A percentile compares a stretch with the other conserved stretches of the same genome.
These are phyloP conservation scores for Scolecobasidium constrictum DNA, from an alignment of 2,329 filamentous ascomycete genomes.

Conservation along the genomic window DNA sequence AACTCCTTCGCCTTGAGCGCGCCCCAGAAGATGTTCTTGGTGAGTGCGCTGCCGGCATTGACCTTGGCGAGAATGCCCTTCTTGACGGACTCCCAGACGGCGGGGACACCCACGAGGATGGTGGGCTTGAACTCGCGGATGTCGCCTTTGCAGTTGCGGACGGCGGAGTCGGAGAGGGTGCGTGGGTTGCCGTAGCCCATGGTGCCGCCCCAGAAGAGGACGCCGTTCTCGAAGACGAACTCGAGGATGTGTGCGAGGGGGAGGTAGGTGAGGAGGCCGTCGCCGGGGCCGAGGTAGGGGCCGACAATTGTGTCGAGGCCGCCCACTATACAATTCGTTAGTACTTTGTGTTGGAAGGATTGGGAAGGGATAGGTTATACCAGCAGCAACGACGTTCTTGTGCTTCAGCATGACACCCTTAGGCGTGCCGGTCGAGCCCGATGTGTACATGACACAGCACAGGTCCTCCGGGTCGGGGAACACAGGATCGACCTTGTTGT, in stretches of 20 bases:
- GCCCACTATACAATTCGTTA: slow-evolving; percentile 41
- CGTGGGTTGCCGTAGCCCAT: slow-evolving; percentile 89
- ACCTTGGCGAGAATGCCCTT: slow-evolving; percentile 84
- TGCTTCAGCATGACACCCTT: slow-evolving; percentile 84
- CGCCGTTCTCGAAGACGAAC: slow-evolving; percentile 88
- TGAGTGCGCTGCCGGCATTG: slow-evolving; percentile 56
- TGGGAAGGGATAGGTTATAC: no score
- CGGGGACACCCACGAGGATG: slow-evolving; percentile 85
- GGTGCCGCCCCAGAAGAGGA: slow-evolving; percentile 78
- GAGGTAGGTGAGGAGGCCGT: slow-evolving; percentile 79
- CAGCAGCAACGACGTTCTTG: slow-evolving; percentile 65
- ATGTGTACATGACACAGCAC: slow-evolving; percentile 76
- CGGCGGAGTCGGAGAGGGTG: slow-evolving; percentile 75
- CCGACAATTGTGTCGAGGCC: slow-evolving; percentile 72
- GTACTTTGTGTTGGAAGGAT: slow-evolving; percentile 5
- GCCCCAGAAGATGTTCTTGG: slow-evolving; percentile 69
- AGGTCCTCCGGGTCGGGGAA: slow-evolving; percentile 66
- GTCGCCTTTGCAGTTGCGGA: slow-evolving; percentile 85
- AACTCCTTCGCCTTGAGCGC: slow-evolving; percentile 51
- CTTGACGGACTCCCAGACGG: slow-evolving; percentile 94
- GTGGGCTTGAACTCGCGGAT: slow-evolving; percentile 87
- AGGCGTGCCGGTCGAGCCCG: slow-evolving; percentile 77
- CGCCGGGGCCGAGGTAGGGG: slow-evolving; percentile 63
- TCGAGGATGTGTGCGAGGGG: slow-evolving; percentile 94
- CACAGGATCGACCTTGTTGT: slow-evolving; percentile 58